Evolutionary conservation across 306 rosid genomes (phyloP), one percentile per base, ranked within the genome.

Genomic region (Trichosanthes cucumerina): DNA sequence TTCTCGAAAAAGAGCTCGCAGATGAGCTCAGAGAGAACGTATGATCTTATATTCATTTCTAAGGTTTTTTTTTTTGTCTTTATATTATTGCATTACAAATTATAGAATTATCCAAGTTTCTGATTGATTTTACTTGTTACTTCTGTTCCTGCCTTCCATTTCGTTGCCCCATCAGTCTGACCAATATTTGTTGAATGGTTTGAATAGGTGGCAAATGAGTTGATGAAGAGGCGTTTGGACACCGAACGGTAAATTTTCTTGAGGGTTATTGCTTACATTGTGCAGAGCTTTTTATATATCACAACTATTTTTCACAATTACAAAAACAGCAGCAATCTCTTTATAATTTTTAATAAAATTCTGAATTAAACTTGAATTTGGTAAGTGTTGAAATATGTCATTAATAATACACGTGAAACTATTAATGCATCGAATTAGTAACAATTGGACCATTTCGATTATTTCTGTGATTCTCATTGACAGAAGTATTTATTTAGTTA

Each of bases 21-120:
- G 97, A 93, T 83, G 93, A 89, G 70, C 98, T 92, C 9, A 87
- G 97, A 83, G 86, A 83, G 14, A 89, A 88, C 77, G 98, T 93
- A 77, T 28, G 24, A 5, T 59, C 14, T 18, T 19, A 75, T 28
- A 21, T 66, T 78, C 23, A 4, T 46, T 57, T 71, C 73, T 50
- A 64, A 11, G 49, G 47, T 28, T 54, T 52, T 80, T 78, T 66
- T n/a, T 41, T 2, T 0, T n/a, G n/a, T 18, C 7, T 19, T 62
- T 11, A 28, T 4, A 64, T 38, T 14, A 75, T 63, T 83, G 39
- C 70, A 52, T 21, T 64, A 4, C 74, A 33, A 57, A 31, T 58
- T 23, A 24, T 23, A 70, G 34, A 39, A 70, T 70, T 7, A 15
- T 14, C 15, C 19, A 13, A 41, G 77, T 3, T 71, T 26, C 7